These are phyloP conservation scores for Pseudozyma sp. DNA, from an alignment of 1,284 basidiomycete species.

Conservation along the genomic window DNA sequence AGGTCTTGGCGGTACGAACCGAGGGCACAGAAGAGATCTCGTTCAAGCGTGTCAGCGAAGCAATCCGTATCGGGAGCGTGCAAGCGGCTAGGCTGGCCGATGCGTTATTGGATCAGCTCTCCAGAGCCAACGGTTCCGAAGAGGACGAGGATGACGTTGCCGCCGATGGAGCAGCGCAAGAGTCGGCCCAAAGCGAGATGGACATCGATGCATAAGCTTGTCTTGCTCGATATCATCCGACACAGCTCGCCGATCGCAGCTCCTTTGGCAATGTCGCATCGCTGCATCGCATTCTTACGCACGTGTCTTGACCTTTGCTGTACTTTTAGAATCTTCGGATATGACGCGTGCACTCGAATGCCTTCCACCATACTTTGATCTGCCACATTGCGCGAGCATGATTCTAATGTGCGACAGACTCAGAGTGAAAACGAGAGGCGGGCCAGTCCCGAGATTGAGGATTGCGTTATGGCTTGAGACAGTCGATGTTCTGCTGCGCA, in stretches of 20 bases:
- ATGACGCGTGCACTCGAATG: too few species aligned
- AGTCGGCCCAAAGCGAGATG: constrained; percentile 20
- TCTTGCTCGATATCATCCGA: neutral
- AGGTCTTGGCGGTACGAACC: constrained; percentile 44
- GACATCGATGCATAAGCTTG: constrained; percentile 22
- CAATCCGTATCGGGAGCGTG: constrained; percentile 37
- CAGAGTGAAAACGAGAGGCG: too few species aligned
- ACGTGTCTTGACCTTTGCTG: too few species aligned
- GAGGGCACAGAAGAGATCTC: constrained; percentile 43
- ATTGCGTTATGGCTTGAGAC: too few species aligned
- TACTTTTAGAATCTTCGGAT: too few species aligned
- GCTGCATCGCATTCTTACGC: too few species aligned
- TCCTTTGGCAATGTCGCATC: too few species aligned
- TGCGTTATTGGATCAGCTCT: constrained; percentile 33
- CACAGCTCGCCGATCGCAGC: neutral
- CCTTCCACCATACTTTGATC: too few species aligned
- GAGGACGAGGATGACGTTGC: constrained; percentile 15
- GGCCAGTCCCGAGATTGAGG: too few species aligned
- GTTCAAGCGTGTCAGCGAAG: constrained; percentile 43
- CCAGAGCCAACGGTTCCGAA: constrained; percentile 10
- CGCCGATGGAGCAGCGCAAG: neutral
- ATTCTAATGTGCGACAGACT: too few species aligned
- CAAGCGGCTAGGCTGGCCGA: constrained; percentile 43
- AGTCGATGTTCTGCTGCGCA: too few species aligned
- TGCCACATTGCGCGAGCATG: too few species aligned